Evolutionary conservation across 2,329 filamentous ascomycete species (phyloP).

Genomic region (Fusarium virguliforme): DNA sequence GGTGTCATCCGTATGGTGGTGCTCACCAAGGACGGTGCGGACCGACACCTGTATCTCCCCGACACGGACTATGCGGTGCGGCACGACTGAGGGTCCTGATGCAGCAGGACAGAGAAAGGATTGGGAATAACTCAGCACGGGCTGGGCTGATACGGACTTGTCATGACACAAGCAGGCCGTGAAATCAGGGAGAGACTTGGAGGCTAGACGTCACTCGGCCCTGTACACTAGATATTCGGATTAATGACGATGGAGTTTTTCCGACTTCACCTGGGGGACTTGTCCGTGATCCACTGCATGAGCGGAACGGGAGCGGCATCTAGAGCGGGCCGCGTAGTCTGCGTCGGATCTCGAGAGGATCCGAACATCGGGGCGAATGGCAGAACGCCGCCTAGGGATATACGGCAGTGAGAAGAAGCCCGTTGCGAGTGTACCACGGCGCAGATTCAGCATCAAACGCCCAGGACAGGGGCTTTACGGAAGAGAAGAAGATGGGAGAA

Average conservation of each 20-base stretch:
- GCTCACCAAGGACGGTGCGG: conserved; percentile 88
- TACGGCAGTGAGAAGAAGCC: background rate
- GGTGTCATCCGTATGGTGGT: conserved; percentile 99
- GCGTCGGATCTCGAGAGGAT: conserved; percentile 4
- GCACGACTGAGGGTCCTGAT: conserved; percentile 69
- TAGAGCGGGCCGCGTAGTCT: conserved; percentile 12
- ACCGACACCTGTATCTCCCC: conserved; percentile 95
- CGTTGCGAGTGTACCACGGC: background rate
- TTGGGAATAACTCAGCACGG: conserved; percentile 27
- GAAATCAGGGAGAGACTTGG: conserved; percentile 24
- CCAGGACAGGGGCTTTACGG: conserved; percentile 22
- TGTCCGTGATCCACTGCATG: conserved; percentile 23
- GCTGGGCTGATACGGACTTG: conserved; percentile 36
- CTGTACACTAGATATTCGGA: conserved; percentile 54
- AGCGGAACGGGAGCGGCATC: conserved; percentile 30
- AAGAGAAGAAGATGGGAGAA: conserved; percentile 18
- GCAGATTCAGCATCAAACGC: background rate
- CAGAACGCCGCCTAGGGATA: background rate
- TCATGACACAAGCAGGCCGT: conserved; percentile 33
- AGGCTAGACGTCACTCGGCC: conserved; percentile 47
- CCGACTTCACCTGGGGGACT: conserved; percentile 32
- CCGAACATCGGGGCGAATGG: conserved; percentile 1
- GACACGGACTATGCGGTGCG: conserved; percentile 87
- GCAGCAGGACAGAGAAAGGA: conserved; percentile 41
- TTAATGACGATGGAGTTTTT: conserved; percentile 47